Base-by-base conservation (phyloP, 495 filamentous ascomycete genomes). In the Penicillium roqueforti region DNA sequence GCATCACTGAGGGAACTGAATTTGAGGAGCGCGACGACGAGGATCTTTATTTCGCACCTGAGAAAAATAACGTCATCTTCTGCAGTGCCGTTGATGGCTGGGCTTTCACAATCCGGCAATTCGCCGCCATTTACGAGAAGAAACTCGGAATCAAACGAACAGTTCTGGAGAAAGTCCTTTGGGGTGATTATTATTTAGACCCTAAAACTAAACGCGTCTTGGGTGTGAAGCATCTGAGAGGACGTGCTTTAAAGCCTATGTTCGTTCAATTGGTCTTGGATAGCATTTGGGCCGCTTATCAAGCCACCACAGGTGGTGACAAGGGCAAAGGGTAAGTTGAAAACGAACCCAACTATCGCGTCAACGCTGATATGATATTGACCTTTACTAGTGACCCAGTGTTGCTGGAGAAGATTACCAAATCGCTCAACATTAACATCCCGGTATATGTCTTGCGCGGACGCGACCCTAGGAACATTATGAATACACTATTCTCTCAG, bases 61-160 rank as follows among this genome's bases (percentile, higher is more conserved):
- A 97, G 67, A 96, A 92, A 62, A 93, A 96, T 59, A 99, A 99
- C 63, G 93, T 99, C 66, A 97, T 99, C 53, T 99, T 99, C 61
- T 89, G 91, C 74, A 96, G 91, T 63, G 93, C 93, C 25, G 86
- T 96, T 45, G 93, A 99, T 64, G 93, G 95, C 32, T 99, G 93
- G 93, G 93, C 93, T 2, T 99, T 97, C 58, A 99, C 93, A 0
- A 81, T 96, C 18, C 83, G 89, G 31, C 93, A 99, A 65, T 99
- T 99, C 67, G 93, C 93, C 7, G 82, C 80, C 4, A 75, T 97
- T 40, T 97, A 96, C 65, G 93, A 99, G 70, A 96, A 89, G 76
- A 99, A 97, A 61, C 82, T 99, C 5, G 92, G 93, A 1, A 92
- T 97, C 62, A 97, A 96, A 64, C 84, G 92, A 14, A 83, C 81